Evolutionary conservation across 495 filamentous ascomycete species (phyloP), one percentile per base, ranked within the genome.

Genomic region (Penicillium manginii): DNA sequence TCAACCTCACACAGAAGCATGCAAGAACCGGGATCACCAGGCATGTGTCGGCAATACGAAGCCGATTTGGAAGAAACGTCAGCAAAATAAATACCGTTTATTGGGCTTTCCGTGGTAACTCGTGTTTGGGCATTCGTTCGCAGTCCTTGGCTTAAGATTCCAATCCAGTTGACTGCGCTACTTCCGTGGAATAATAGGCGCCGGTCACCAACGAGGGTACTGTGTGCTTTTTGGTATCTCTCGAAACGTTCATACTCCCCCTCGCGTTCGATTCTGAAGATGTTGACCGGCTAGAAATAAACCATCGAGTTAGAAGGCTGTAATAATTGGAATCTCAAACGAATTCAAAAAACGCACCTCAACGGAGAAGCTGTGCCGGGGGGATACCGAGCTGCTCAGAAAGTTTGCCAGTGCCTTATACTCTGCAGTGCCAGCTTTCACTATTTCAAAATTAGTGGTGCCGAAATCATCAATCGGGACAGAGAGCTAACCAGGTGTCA

Each of bases 131-230:
- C 52, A 19, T 39, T 14, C 8, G 19, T 35, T 12, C 87, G 85
- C 6, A 94, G 78, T 14, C 91, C 91, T 67, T 91, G 86, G 42
- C 79, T 84, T 19, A 93, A 76, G 29, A 93, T 92, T 39, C 88
- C 87, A 39, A 81, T 82, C 63, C 87, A 91, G 64, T 92, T 92
- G 19, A 83, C 87, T 17, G 74, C 71, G 0, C 83, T 76, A 0
- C 70, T 70, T 17, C 89, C 90, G 63, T 94, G 91, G 90, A 91
- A 94, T 9, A 94, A 78, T 7, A 93, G 83, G 19, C 83, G 80
- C 26, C 84, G 79, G 50, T 89, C 79, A 29, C 70, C 73, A 8
- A 43, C 50, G 2, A 14, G 29, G 2, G 21, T 22, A 17, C 21
- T 17, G 23, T 49, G 19, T 1, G 15, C 14, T 9, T 40, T n/a